Evolutionary conservation across 1,139 yeast species (phyloP).

Genomic region (Hyphopichia fennica): DNA sequence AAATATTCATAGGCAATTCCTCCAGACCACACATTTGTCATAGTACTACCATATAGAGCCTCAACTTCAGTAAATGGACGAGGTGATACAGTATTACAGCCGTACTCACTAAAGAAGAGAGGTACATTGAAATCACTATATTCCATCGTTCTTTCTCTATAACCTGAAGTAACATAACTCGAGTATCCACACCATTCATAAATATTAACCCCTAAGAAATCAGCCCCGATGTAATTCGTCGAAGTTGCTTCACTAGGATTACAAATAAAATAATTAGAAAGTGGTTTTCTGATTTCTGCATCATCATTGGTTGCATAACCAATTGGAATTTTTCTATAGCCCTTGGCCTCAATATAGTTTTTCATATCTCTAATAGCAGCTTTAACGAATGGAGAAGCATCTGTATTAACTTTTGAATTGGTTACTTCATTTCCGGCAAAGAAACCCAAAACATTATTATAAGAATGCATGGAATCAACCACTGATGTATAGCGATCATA

Average conservation of each 20-base stretch:
- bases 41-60: constrained; percentile 33
- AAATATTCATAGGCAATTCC: constrained; percentile 43
- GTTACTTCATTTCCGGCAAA: constrained; percentile 67
- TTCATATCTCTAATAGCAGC: constrained; percentile 63
- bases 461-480: constrained; percentile 49
- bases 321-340: constrained; percentile 54
- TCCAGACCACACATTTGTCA: constrained; percentile 44
- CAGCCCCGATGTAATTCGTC: constrained; percentile 23
- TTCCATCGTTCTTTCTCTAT: constrained; percentile 52
- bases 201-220: constrained; percentile 61
- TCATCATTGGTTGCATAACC: constrained; percentile 67
- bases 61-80: constrained; percentile 56
- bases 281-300: constrained; percentile 43
- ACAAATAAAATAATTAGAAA: constrained; percentile 54
- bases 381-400: constrained; percentile 60
- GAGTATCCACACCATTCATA: constrained; percentile 73
- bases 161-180: constrained; percentile 55
- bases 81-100: constrained; percentile 54
- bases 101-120: constrained; percentile 61
- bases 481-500: constrained; percentile 45
- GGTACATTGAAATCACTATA: constrained; percentile 52
- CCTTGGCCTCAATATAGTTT: constrained; percentile 39
- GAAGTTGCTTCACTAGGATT: constrained; percentile 10
- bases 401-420: constrained; percentile 46
- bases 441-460: constrained; percentile 53